Evolutionary conservation across 805 yeast species (phyloP).

Genomic region (Suhomyces emberorum): DNA sequence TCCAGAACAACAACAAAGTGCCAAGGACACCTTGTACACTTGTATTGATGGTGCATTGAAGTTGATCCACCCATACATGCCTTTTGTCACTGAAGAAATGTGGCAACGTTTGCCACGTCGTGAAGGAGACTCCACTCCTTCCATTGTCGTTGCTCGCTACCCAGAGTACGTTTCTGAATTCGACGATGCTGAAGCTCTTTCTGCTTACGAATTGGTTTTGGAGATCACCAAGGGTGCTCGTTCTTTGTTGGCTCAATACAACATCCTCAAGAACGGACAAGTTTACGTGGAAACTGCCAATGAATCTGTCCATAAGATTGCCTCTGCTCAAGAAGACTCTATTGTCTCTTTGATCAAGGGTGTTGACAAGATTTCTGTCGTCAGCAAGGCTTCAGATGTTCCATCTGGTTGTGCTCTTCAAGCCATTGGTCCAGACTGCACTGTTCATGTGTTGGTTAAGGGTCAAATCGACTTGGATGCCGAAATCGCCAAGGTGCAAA

Average conservation of each 20-base stretch:
- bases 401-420: slow-evolving; percentile 91
- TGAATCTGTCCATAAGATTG: slow-evolving; percentile 47
- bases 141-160: slow-evolving; percentile 77
- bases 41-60: slow-evolving; percentile 88
- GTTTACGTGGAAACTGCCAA: slow-evolving; percentile 73
- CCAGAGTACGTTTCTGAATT: slow-evolving; percentile 64
- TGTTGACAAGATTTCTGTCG: slow-evolving; percentile 69
- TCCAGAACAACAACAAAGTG: slow-evolving; percentile 77
- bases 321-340: slow-evolving; percentile 72
- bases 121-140: slow-evolving; percentile 58
- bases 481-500: slow-evolving; percentile 78
- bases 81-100: slow-evolving; percentile 94
- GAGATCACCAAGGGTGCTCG: slow-evolving; percentile 88
- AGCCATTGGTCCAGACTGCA: slow-evolving; percentile 75
- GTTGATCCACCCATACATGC: slow-evolving; percentile 98
- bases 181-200: slow-evolving; percentile 60
- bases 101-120: slow-evolving; percentile 98
- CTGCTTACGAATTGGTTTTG: slow-evolving; percentile 79
- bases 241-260: slow-evolving; percentile 87
- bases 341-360: slow-evolving; percentile 91
- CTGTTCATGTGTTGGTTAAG: slow-evolving; percentile 87
- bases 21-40: slow-evolving; percentile 90
- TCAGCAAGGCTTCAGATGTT: slow-evolving; percentile 49
- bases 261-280: slow-evolving; percentile 82
- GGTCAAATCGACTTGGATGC: slow-evolving; percentile 92